phyloP scores from a whole-genome alignment of 257 asterid species.

The Avicennia marina region DNA sequence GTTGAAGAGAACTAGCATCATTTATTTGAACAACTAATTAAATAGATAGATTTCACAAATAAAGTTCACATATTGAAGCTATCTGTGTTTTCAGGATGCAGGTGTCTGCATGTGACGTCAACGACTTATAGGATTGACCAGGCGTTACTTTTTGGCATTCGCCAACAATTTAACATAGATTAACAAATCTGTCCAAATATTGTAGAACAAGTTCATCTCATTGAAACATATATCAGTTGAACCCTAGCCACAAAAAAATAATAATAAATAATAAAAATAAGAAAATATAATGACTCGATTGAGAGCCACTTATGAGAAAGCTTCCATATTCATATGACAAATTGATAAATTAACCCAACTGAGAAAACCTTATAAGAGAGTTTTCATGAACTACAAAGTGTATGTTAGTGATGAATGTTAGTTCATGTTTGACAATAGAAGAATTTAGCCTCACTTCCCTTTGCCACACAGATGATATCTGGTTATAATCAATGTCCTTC shows the following conservation, averaged over 20 bases:
- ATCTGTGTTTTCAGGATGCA: no score
- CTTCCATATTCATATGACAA: no score
- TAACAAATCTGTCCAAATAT: background rate
- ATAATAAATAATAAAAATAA: no score
- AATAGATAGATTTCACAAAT: background rate
- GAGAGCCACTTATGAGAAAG: no score
- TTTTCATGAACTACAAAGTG: background rate
- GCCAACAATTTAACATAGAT: background rate
- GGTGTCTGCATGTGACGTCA: no score
- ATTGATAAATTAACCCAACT: background rate
- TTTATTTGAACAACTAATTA: no score
- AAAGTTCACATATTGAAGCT: no score
- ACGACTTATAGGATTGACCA: no score
- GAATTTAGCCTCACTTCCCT: background rate
- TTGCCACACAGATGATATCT: background rate
- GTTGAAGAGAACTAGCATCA: no score
- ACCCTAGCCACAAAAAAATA: background rate
- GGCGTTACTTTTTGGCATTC: no score
- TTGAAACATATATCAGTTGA: conserved; percentile 7
- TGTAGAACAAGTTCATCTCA: background rate
- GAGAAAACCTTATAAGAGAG: background rate
- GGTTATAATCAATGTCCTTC: background rate
- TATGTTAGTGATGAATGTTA: background rate
- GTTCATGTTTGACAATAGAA: background rate
- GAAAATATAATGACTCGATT: no score